Conservation (phyloP, 495 filamentous ascomycete species). For the Mycothermus thermophilus region DNA sequence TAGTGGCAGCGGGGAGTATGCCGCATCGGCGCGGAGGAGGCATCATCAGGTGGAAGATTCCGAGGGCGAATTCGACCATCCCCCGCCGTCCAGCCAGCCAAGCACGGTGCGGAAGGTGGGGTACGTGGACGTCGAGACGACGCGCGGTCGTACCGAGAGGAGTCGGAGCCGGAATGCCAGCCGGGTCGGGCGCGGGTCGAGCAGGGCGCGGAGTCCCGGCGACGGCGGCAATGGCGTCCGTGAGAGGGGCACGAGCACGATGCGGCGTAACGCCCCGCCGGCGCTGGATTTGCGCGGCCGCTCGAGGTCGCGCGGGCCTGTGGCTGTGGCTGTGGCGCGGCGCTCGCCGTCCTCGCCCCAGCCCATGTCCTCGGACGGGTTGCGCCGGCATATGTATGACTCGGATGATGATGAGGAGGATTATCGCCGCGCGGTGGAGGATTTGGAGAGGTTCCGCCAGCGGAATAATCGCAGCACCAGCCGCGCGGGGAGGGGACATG, state of each 20-base stretch:
- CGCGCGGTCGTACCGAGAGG: slow-evolving; percentile 19
- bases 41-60: slow-evolving; percentile 16
- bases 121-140: slow-evolving; percentile 22
- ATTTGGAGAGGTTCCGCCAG: slow-evolving; percentile 46
- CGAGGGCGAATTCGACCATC: slow-evolving; percentile 12
- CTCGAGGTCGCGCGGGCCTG: slow-evolving; percentile 36
- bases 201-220: slow-evolving; percentile 30
- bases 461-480: slow-evolving; percentile 47
- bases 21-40: no score
- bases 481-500: slow-evolving; percentile 22
- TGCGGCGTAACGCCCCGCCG: slow-evolving; percentile 26
- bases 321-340: no score
- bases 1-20: no score
- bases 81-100: slow-evolving; percentile 30
- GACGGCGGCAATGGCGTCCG: no score
- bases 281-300: slow-evolving; percentile 41
- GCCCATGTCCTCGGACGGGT: slow-evolving; percentile 42
- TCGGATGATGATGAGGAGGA: slow-evolving; percentile 52
- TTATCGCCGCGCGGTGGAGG: slow-evolving; percentile 44
- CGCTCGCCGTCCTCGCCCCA: slow-evolving; percentile 72
- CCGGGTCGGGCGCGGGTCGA: slow-evolving; percentile 14
- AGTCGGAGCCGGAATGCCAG: slow-evolving; percentile 35
- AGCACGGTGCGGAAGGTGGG: slow-evolving; percentile 27
- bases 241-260: no score
- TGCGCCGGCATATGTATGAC: slow-evolving; percentile 26